Evolutionary conservation across 257 asterid genomes (phyloP), one percentile per base, ranked within the genome.

Genomic region (Solanum commersonii): DNA sequence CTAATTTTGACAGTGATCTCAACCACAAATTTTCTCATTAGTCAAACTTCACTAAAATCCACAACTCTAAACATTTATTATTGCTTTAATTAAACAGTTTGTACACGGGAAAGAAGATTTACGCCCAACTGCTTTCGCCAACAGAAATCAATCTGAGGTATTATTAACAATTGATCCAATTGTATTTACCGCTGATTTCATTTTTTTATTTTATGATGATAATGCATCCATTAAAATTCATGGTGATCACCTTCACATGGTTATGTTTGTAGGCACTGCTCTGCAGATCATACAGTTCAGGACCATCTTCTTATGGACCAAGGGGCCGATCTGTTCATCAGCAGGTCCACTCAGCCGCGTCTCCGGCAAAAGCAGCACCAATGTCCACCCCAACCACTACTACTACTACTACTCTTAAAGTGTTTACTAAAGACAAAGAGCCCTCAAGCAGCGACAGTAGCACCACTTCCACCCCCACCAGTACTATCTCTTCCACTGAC

Each of bases 51-150:
- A 38, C 6, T 34, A n/a, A 81, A 63, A 71, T 60, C 63, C 86
- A 40, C 34, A 42, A 42, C 5, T 22, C 34, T 46, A 35, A 85
- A 79, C 34, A 56, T 88, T 65, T 86, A 56, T 65, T 82, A 42
- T 16, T 16, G 27, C 74, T 83, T 84, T 70, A 33, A 40, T 89
- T 87, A 63, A 84, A 89, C 93, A 96, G 98, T 90, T 91, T 88
- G 94, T 90, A n/a, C 95, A 92, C 78, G 94, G 93, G 86, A 92
- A 86, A 71, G 95, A 95, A 90, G 97, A 91, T 90, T 93, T 91
- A 91, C 91, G 88, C 78, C 91, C 84, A 72, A 76, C 87, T 87
- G 91, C 90, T 88, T 70, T 44, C 87, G 49, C 89, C 84, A 92
- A 82, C 94, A 90, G 91, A 89, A 90, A 87, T 86, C 92, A 88